Conservation (phyloP, 306 rosid species). For the Astragalus membranaceus region DNA sequence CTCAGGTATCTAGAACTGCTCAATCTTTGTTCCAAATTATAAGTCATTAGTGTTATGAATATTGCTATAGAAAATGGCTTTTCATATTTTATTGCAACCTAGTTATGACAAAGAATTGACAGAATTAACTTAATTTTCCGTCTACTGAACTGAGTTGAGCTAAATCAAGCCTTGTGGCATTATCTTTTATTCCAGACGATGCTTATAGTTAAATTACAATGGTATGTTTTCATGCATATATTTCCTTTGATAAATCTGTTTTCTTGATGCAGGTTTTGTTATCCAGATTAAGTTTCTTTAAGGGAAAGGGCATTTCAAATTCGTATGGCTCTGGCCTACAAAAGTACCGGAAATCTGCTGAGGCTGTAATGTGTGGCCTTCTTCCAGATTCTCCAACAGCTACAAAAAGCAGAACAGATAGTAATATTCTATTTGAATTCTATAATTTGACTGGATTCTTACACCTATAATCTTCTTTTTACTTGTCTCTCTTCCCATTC, state of each 20-base stretch:
- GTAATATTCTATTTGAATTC: conserved; percentile 44
- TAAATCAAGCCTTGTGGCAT: conserved; percentile 1
- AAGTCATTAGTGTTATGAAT: neutral
- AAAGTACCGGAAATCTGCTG: conserved; percentile 67
- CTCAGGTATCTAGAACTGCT: conserved; percentile 46
- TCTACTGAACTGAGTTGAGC: neutral
- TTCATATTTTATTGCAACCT: neutral
- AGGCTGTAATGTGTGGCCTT: conserved; percentile 89
- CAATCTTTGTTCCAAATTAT: neutral
- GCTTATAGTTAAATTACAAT: neutral
- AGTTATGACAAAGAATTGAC: neutral
- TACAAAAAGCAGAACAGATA: conserved; percentile 67
- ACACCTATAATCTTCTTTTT: neutral
- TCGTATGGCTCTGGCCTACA: conserved; percentile 41
- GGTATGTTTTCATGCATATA: neutral
- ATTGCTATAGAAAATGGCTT: neutral
- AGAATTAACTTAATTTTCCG: conserved; percentile 17
- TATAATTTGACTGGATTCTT: neutral
- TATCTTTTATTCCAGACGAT: neutral
- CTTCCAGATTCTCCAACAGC: conserved; percentile 90
- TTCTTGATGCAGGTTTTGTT: conserved; percentile 71
- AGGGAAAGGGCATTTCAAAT: conserved; percentile 39
- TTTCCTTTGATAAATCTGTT: neutral
- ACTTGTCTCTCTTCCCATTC: neutral
- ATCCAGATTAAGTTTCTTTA: conserved; percentile 80